A percentile compares a stretch with the other conserved stretches of the same genome.
Evolutionary conservation across 2,329 filamentous ascomycete genomes (phyloP).

Genomic region (Aureobasidium sp.): DNA sequence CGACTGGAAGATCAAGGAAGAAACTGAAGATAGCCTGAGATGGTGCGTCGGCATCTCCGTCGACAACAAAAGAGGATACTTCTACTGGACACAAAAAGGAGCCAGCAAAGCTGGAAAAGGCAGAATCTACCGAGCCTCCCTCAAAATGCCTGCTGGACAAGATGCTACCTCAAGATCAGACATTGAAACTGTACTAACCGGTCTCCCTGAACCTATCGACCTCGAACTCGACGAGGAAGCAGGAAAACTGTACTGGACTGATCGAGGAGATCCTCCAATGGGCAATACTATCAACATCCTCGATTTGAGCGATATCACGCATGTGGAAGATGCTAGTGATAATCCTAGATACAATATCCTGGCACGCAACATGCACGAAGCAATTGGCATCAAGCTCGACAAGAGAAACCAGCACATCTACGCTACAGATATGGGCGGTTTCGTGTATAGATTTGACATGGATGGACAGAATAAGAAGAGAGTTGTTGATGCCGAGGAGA

Average conservation of each 20-base stretch:
- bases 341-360: constrained; percentile 15
- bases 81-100: constrained; percentile 55
- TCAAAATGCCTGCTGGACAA: constrained; percentile 31
- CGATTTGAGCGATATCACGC: background rate
- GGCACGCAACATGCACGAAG: constrained; percentile 35
- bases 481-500: background rate
- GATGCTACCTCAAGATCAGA: constrained; percentile 31
- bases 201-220: constrained; percentile 50
- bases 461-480: constrained; percentile 10
- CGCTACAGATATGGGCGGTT: constrained; percentile 33
- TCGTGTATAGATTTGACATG: constrained; percentile 1
- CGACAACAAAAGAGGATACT: constrained; percentile 30
- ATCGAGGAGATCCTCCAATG: constrained; percentile 46
- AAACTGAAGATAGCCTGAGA: constrained; percentile 21
- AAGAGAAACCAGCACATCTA: constrained; percentile 28
- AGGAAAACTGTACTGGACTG: constrained; percentile 50
- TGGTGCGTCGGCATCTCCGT: constrained; percentile 53
- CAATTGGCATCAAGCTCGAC: constrained; percentile 39
- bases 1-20: constrained; percentile 28
- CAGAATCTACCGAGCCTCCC: constrained; percentile 43
- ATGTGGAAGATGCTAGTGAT: background rate
- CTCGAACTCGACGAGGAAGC: constrained; percentile 44
- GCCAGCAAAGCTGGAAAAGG: constrained; percentile 42
- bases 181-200: constrained; percentile 34
- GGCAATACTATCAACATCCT: constrained; percentile 46